A percentile compares a stretch with the other conserved stretches of the same genome.
These are phyloP conservation scores for Botrytis pseudocinerea DNA, from an alignment of 2,329 filamentous ascomycete species.

Conservation along the genomic window DNA sequence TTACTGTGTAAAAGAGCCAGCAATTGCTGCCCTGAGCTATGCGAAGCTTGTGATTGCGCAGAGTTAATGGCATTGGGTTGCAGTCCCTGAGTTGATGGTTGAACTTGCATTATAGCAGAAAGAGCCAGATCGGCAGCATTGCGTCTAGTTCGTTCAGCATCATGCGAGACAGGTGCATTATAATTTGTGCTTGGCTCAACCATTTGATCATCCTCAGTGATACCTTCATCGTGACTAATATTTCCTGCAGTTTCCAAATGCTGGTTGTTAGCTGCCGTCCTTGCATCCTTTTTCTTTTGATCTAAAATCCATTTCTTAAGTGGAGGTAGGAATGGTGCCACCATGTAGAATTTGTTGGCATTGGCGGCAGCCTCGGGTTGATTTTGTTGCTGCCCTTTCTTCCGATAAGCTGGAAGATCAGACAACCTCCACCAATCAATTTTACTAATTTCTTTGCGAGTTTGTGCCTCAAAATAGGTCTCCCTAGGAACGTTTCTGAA, in stretches of 20 bases:
- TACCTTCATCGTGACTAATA: constrained; percentile 54
- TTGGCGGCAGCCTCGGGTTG: constrained; percentile 57
- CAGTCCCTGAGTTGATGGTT: constrained; percentile 53
- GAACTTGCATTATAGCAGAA: constrained; percentile 56
- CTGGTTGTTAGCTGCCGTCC: constrained; percentile 46
- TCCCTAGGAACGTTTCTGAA: constrained; percentile 87
- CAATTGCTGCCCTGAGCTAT: constrained; percentile 49
- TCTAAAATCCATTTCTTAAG: constrained; percentile 89
- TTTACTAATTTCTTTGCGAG: constrained; percentile 95
- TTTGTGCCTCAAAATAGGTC: constrained; percentile 83
- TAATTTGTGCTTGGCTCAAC: constrained; percentile 28
- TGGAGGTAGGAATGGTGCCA: constrained; percentile 83
- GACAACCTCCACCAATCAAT: constrained; percentile 93
- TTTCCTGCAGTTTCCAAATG: constrained; percentile 45
- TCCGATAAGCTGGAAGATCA: constrained; percentile 79
- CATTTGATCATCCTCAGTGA: constrained; percentile 60
- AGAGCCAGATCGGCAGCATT: constrained; percentile 44
- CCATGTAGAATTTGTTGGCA: constrained; percentile 92
- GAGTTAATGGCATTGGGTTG: constrained; percentile 39
- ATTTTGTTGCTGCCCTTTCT: constrained; percentile 59
- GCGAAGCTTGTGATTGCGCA: constrained; percentile 26
- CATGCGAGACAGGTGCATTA: constrained; percentile 27
- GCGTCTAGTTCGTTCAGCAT: constrained; percentile 10
- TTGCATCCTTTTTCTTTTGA: constrained; percentile 72
- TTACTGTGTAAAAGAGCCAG: constrained; percentile 53